Evolutionary conservation across 2,329 filamentous ascomycete genomes (phyloP).

Genomic region (Hymenoscyphus scutula): DNA sequence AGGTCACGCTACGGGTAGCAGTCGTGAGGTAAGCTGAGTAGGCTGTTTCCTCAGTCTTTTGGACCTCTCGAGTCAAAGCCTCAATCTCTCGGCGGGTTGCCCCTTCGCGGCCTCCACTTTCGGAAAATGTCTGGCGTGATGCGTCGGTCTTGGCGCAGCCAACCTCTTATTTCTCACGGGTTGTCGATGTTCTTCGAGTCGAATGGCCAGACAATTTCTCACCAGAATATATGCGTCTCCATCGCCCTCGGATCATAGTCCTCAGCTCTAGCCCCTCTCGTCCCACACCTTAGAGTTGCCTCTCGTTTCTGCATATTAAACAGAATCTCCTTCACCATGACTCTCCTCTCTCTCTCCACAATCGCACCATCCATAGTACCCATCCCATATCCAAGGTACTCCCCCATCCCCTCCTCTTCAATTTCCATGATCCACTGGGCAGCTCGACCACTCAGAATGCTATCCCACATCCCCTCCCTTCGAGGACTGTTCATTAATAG

Average conservation of each 20-base stretch:
- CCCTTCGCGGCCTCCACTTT: too few species aligned
- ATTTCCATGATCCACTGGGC: slow-evolving; percentile 39
- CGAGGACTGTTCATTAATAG: slow-evolving; percentile 29
- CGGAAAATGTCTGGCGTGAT: too few species aligned
- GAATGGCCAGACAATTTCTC: neutral
- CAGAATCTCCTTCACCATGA: slow-evolving; percentile 36
- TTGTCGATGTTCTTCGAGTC: too few species aligned
- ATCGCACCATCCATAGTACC: slow-evolving; percentile 15
- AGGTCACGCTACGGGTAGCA: too few species aligned
- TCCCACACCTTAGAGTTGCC: slow-evolving; percentile 33
- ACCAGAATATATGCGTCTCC: slow-evolving; percentile 28
- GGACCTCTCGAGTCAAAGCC: too few species aligned
- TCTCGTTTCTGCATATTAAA: slow-evolving; percentile 34
- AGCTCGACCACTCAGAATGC: slow-evolving; percentile 25
- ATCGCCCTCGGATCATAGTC: slow-evolving; percentile 28
- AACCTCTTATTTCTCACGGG: too few species aligned
- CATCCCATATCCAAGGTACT: slow-evolving; percentile 26
- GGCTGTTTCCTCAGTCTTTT: too few species aligned
- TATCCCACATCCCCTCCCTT: slow-evolving; percentile 37
- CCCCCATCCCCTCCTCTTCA: slow-evolving; percentile 26
- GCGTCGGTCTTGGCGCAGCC: too few species aligned
- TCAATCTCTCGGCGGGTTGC: too few species aligned
- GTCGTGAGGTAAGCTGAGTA: too few species aligned
- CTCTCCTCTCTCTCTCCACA: slow-evolving; percentile 28
- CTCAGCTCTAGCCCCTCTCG: slow-evolving; percentile 28